Base-by-base conservation (phyloP, 2,329 filamentous ascomycete genomes). In the Colletotrichum horii region DNA sequence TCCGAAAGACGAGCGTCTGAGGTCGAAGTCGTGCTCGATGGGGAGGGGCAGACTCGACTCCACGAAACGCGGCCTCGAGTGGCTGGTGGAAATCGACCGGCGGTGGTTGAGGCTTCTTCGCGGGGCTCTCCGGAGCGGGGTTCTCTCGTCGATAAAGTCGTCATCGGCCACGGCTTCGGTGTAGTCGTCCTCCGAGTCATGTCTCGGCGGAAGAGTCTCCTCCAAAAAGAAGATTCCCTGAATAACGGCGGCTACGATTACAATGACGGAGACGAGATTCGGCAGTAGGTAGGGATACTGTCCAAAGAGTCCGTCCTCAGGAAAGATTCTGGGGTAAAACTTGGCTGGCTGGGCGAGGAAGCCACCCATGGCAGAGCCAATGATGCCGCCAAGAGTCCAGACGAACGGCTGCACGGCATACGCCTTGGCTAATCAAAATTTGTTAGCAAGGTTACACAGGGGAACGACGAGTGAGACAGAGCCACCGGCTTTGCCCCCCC, bases 241-340 rank as follows among this genome's bases (percentile, higher is more conserved):
- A 4, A 93, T 80, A 16, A 95, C 88, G 66, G 95, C 94, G 3
- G 95, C 78, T 4, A 90, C 78, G 26, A 96, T 88, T 4, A 95
- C 87, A 1, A 84, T 86, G 2, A 93, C 94, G 70, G 95, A 92
- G 26, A 95, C 87, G 16, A 85, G 79, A 55, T 85, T 85, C 4
- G 84, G 84, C 32, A 85, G 84, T n/a, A 95, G 87, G 78, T 94
- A 96, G 0, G 94, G 94, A 79, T 93, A 95, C 9, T 89, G 88
- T 56, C 93, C 93, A 64, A 87, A 87, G 2, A 87, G 58, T 2
- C 85, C 85, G 30, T 86, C 85, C 30, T 80, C 76, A 3, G 85
- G 79, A 61, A 87, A 87, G 24, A 85, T 52, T 0, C 75, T 77
- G n/a, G n/a, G n/a, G 66, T 84, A 84, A 74, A 83, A 84, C n/a